These are phyloP conservation scores for Xylaria sp. DNA, from an alignment of 2,329 filamentous ascomycete genomes.

Conservation along the genomic window DNA sequence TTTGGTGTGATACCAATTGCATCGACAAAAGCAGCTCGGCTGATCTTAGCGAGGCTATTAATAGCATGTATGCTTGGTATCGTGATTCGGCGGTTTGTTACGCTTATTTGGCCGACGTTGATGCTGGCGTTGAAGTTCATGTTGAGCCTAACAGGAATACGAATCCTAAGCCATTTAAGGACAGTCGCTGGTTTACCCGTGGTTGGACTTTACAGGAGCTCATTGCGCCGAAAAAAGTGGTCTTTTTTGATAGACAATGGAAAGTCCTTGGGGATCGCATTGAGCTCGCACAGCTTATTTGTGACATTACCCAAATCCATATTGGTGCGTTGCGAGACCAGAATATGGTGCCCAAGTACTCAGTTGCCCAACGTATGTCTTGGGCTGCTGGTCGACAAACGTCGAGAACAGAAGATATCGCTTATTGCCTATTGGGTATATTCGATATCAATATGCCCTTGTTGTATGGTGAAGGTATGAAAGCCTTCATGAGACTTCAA, in stretches of 20 bases:
- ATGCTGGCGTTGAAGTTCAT: background rate
- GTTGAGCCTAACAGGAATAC: too few species aligned
- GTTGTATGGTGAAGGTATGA: conserved; percentile 47
- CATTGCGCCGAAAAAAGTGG: conserved; percentile 29
- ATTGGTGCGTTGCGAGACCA: conserved; percentile 26
- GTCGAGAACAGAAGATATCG: conserved; percentile 46
- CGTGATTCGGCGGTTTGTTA: conserved; percentile 42
- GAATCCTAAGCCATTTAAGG: background rate
- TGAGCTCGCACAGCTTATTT: conserved; percentile 20
- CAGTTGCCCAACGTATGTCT: conserved; percentile 47
- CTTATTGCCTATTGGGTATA: conserved; percentile 52
- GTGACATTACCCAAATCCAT: conserved; percentile 30
- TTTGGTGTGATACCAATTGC: conserved; percentile 48
- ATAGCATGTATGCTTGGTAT: conserved; percentile 46
- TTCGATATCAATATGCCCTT: conserved; percentile 52
- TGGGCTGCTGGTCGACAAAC: conserved; percentile 46
- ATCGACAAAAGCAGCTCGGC: conserved; percentile 45
- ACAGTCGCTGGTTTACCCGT: conserved; percentile 37
- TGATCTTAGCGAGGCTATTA: conserved; percentile 46
- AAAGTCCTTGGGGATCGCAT: conserved; percentile 19
- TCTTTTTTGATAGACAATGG: conserved; percentile 35
- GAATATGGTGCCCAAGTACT: conserved; percentile 28
- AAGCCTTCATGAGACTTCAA: conserved; percentile 43
- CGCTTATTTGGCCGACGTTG: conserved; percentile 42
- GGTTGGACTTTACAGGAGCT: conserved; percentile 40